Evolutionary conservation across 179 eudicot species (phyloP), one percentile per base, ranked within the genome.

Genomic region (Corrigiola litoralis): DNA sequence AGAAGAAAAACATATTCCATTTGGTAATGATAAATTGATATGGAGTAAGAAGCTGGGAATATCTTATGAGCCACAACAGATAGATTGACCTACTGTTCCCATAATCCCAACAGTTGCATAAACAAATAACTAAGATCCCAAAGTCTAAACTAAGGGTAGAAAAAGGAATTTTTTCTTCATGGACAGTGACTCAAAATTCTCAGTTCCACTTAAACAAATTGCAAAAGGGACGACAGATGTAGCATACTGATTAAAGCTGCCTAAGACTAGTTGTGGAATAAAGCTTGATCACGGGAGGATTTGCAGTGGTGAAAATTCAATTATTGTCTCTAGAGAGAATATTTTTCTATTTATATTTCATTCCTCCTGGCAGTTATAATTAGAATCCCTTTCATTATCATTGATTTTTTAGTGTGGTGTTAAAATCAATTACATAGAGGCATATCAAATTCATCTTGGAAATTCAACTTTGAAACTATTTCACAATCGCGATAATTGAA

Each of bases 151-250:
- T 24, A 51, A 65, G 32, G 14, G 13, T 21, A 28, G 58, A 23
- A 62, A 63, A 36, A 9, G 13, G 36, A 32, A 37, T 11, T 20
- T 58, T 2, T 34, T 20, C 13, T 23, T 55, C 57, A 70, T 34
- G 4, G 66, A 72, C 12, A 49, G 58, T 27, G 63, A 64, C 69
- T 5, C 20, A 23, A 72, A 72, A 54, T 51, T 50, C 48, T 48
- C 40, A n/a, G 58, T 58, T 49, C 56, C 27, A 38, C 37, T 33
- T 3, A 47, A 24, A 21, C 5, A 24, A 63, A 42, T 65, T 6
- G 34, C 17, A 59, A 27, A 16, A 0, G 27, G n/a, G n/a, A n/a
- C n/a, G 50, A 59, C 61, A 66, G 41, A 20, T 53, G 41, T 33
- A 55, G 46, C 25, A 6, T 33, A 67, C 41, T 14, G 14, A 2